Evolutionary conservation across 2,329 filamentous ascomycete species (phyloP).

Genomic region (Acrocalymma vagum): DNA sequence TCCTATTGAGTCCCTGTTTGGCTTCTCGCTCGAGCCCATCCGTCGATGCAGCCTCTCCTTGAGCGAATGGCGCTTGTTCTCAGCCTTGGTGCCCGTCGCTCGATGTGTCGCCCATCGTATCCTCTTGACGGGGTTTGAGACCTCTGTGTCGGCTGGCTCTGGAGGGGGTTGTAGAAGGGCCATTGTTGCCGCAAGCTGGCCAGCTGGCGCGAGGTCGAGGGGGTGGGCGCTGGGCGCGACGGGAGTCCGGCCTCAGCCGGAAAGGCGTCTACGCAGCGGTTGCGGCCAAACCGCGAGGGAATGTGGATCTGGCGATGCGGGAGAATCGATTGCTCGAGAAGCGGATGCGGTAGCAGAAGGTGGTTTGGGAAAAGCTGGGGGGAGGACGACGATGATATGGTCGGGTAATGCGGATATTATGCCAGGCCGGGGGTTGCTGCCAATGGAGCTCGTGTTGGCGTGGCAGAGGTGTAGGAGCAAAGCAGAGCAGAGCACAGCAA

Average conservation of each 20-base stretch:
- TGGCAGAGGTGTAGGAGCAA: constrained; percentile 14
- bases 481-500: constrained; percentile 16
- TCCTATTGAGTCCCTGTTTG: constrained; percentile 49
- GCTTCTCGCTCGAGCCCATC: constrained; percentile 72
- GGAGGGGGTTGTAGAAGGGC: constrained; percentile 19
- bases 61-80: constrained; percentile 82
- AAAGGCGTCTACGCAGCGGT: constrained; percentile 39
- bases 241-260: constrained; percentile 48
- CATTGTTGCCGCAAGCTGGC: constrained; percentile 31
- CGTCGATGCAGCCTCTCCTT: constrained; percentile 76
- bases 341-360: constrained; percentile 14
- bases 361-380: constrained; percentile 15
- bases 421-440: background rate
- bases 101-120: constrained; percentile 97
- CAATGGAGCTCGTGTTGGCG: constrained; percentile 12
- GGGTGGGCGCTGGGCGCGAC: constrained; percentile 31
- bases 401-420: constrained; percentile 21
- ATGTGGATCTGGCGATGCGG: constrained; percentile 8
- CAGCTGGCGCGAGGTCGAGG: constrained; percentile 27
- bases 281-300: constrained; percentile 39
- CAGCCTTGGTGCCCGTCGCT: constrained; percentile 76
- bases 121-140: constrained; percentile 73
- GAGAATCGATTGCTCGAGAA: constrained; percentile 10
- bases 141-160: constrained; percentile 55
- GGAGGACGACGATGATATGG: constrained; percentile 9